These are phyloP conservation scores for Pestalotiopsis sp. DNA, from an alignment of 2,329 filamentous ascomycete genomes.

Conservation along the genomic window DNA sequence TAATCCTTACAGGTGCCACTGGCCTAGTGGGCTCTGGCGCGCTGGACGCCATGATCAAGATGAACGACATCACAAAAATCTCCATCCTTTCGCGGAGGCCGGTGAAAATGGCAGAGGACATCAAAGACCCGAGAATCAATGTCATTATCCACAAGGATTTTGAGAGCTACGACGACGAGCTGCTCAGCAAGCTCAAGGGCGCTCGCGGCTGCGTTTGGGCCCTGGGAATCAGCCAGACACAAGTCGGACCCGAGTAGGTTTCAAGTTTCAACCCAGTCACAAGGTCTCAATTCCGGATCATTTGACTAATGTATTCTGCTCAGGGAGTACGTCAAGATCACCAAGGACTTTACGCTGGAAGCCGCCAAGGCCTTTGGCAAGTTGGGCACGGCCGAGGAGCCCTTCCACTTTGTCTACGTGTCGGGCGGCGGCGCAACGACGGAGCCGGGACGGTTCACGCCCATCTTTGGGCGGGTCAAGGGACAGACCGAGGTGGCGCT, in stretches of 20 bases:
- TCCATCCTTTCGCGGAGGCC: constrained; percentile 58
- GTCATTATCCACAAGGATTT: constrained; percentile 74
- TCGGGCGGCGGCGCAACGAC: constrained; percentile 67
- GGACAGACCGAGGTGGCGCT: constrained; percentile 66
- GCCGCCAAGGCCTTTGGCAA: constrained; percentile 62
- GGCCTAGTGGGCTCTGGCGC: constrained; percentile 65
- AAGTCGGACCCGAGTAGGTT: constrained; percentile 59
- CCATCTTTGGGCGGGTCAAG: constrained; percentile 66
- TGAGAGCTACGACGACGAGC: constrained; percentile 54
- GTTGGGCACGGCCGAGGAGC: constrained; percentile 37
- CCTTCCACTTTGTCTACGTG: constrained; percentile 73
- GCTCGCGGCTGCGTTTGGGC: constrained; percentile 76
- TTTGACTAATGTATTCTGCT: not conserved
- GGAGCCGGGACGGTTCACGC: constrained; percentile 56
- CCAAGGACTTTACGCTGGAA: constrained; percentile 65
- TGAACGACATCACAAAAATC: constrained; percentile 61
- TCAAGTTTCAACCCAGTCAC: constrained; percentile 10
- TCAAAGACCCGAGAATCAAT: constrained; percentile 60
- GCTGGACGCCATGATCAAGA: constrained; percentile 64
- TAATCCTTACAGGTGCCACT: constrained; percentile 71
- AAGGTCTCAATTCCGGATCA: not conserved
- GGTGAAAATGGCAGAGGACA: constrained; percentile 62
- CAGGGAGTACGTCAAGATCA: constrained; percentile 69
- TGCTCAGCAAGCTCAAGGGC: constrained; percentile 63
- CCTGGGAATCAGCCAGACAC: constrained; percentile 64